Evolutionary conservation across 495 filamentous ascomycete genomes (phyloP).

Genomic region (Penicillium lividum): DNA sequence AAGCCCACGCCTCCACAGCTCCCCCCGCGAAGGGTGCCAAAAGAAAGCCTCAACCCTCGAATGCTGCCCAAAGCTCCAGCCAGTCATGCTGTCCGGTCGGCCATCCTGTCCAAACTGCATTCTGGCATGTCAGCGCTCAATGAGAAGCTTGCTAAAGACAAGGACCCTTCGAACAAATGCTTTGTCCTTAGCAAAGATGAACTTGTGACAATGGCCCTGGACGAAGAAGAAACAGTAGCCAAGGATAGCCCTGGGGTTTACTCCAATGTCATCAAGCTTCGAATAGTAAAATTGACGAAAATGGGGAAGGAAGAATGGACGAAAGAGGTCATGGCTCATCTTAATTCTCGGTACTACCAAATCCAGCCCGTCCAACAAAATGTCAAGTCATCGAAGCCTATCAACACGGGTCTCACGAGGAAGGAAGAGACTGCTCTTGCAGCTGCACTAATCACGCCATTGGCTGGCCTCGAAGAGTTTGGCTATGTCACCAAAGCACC

Average conservation of each 20-base stretch:
- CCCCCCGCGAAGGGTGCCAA: slow-evolving; percentile 38
- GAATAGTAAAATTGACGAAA: slow-evolving; percentile 70
- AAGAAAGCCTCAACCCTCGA: slow-evolving; percentile 74
- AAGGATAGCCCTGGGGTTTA: slow-evolving; percentile 69
- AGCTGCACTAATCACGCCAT: slow-evolving; percentile 56
- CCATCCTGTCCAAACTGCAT: slow-evolving; percentile 72
- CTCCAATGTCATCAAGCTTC: slow-evolving; percentile 75
- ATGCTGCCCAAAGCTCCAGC: slow-evolving; percentile 72
- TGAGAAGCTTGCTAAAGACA: slow-evolving; percentile 46
- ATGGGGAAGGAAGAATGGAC: slow-evolving; percentile 70
- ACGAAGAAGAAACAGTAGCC: slow-evolving; percentile 81
- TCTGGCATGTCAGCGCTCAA: slow-evolving; percentile 73
- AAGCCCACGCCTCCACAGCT: slow-evolving; percentile 12
- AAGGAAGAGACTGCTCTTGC: slow-evolving; percentile 69
- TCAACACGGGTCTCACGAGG: slow-evolving; percentile 59
- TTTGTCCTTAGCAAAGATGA: slow-evolving; percentile 66
- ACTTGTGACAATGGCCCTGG: slow-evolving; percentile 74
- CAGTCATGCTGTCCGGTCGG: slow-evolving; percentile 63
- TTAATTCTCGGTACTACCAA: slow-evolving; percentile 47
- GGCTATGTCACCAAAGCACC: slow-evolving; percentile 74
- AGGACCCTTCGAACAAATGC: slow-evolving; percentile 56
- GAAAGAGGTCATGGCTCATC: slow-evolving; percentile 42
- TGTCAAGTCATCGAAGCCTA: slow-evolving; percentile 25
- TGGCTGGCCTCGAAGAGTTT: slow-evolving; percentile 58
- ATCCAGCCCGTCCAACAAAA: slow-evolving; percentile 27